Evolutionary conservation across 1,139 yeast genomes (phyloP), one percentile per base, ranked within the genome.

Genomic region (Blastobotrys raffinosifermentans): DNA sequence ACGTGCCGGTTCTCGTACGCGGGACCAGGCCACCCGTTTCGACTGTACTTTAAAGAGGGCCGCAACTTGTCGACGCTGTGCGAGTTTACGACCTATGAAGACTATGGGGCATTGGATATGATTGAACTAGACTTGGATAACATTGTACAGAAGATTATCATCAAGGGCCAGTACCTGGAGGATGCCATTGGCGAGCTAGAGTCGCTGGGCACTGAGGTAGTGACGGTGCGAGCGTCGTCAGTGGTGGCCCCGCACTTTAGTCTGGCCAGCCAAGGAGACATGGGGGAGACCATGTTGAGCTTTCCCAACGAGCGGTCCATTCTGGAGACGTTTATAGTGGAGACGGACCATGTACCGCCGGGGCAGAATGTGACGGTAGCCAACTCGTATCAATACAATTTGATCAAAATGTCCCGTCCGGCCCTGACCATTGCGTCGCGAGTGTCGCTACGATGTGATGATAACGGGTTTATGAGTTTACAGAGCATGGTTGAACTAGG

Each of bases 41-140:
- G 76, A 1, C 58, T 85, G 16, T 80, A 78, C 18, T 83, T 84
- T 57, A 87, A 81, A 50, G 94, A 84, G 54, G 69, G 73, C 2
- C 39, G 46, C 11, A 58, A 70, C 35, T 75, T 85, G 47, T 73
- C 79, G 29, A 94, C 86, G 49, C 69, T 75, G 40, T 77, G 86
- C 45, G 89, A 82, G 49, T 74, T 85, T 45, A 62, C 72, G 2
- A 84, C 94, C 0, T 73, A 68, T 46, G 40, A 31, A 17, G 51
- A 51, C 25, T 46, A 44, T 3, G 51, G 49, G 15, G 42, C 37
- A 19, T 41, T 42, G 22, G 33, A 32, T 3, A 36, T 43, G 20
- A 49, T 54, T 23, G 41, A 39, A 22, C 43, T 60, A 32, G 55
- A 53, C 31, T 58, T 80, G 4, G 78, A 80, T 52, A 66, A 73